Evolutionary conservation across 148 eudicot species (phyloP), one percentile per base, ranked within the genome.

Genomic region (Simmondsia chinensis): DNA sequence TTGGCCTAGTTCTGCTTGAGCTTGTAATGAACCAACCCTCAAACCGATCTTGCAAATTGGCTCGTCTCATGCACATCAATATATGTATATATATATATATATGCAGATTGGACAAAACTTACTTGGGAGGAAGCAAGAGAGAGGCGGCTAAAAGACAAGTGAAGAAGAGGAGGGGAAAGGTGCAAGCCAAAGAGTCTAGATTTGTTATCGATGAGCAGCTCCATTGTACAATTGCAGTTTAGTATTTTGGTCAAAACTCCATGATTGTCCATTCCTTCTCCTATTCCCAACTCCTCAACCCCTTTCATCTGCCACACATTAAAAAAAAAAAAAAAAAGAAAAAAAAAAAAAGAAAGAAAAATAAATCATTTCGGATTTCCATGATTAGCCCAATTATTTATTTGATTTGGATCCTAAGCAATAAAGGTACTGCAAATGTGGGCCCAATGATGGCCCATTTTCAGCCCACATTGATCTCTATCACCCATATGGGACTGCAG

Each of bases 81-180:
- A 2, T 17, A 18, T 9, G 9, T 5, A 6, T 4, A 1, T 1
- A 23, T 17, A 8, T 15, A 2, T 21, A n/a, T 8, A 1, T 2
- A 10, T 2, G 1, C 0, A n/a, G n/a, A n/a, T n/a, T n/a, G n/a
- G n/a, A n/a, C n/a, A n/a, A n/a, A n/a, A 33, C 42, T 45, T 46
- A 56, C 61, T 38, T 41, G 57, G 29, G 95, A 69, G 13, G 33
- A 34, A 4, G 72, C 75, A 1, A 85, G 56, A 25, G 80, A 70
- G 32, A 80, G 16, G 12, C 43, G 45, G 5, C 30, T 22, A 15
- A 17, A 61, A 40, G 49, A 58, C 35, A 48, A 25, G 3, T 58
- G 19, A 5, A 48, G 9, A 1, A 18, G 9, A 0, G 63, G 63
- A 4, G 48, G 23, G 20, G 13, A 10, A 9, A 48, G 12, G 41